Evolutionary conservation across 2,329 filamentous ascomycete species (phyloP), one percentile per base, ranked within the genome.

Genomic region (Scortechinia acanthostroma): DNA sequence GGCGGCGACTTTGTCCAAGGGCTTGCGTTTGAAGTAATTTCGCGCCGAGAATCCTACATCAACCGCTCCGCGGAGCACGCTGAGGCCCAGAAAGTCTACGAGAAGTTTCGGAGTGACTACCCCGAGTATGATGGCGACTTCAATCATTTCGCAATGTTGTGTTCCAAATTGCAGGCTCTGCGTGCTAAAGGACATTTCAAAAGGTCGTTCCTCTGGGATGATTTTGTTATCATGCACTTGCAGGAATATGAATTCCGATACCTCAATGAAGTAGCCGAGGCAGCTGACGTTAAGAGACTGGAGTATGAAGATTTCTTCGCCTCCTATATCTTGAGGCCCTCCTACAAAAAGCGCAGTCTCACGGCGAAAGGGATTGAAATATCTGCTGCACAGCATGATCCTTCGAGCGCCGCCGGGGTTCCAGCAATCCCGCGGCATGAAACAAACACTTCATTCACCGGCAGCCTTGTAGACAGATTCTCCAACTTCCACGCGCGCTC

Each of bases 131-230:
- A 10, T 10, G 25, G 25, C 10, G 25, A 30, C 10, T 30, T 30
- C 25, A 10, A 10, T 10, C 25, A 30, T n/a, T 30, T 30, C n/a
- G n/a, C n/a, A 10, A n/a, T 55, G n/a, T 50, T 68, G 20, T 69
- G 65, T 45, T 51, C 49, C 16, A 63, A 57, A 43, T 50, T 70
- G 28, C 56, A 60, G 20, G 48, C 49, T 14, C 49, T 68, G 28
- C 50, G 59, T n/a, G 48, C 48, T 17, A 45, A 50, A 16, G 62
- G 58, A 3, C 44, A 54, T 21, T 47, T 65, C 25, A 50, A 58
- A 28, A 55, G 58, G 43, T 65, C 60, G 13, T 63, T 58, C 20
- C 45, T 70, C 14, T 69, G 66, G 63, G 68, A 71, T 52, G 68
- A 71, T 49, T 70, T 68, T 46, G 52, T 71, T 43, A 66, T 64